Evolutionary conservation across 2,329 filamentous ascomycete genomes (phyloP), one percentile per base, ranked within the genome.

Genomic region (Dothideomycetidae sp.): DNA sequence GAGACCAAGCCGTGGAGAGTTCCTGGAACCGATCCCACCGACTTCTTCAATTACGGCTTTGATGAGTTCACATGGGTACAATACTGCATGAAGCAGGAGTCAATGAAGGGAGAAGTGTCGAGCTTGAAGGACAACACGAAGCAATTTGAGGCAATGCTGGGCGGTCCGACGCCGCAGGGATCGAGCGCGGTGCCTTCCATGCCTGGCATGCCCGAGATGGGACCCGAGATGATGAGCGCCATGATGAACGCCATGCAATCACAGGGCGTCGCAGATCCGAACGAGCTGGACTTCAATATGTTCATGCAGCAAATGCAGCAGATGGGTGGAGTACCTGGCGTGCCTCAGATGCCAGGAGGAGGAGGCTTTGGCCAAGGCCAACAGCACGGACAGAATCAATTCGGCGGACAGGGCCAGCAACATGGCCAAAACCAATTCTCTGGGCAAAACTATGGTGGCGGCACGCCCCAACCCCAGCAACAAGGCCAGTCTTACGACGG

Each of bases 21-120:
- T 46, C 90, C 90, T 0, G 90, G 90, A 32, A 86, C 88, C 9
- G 90, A 98, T 52, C 75, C 93, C 38, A 90, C 81, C 42, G 90
- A 98, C 57, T 96, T 93, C 62, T 96, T 96, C 72, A 96, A 96
- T 65, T 96, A 96, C 60, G 88, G 88, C 41, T 96, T 96, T 54
- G 88, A 96, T 61, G 88, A 96, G 59, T 96, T 94, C 59, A 93
- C 86, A 1, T 98, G 90, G 90, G 81, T 86, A 4, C 73, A 86
- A 37, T 98, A 98, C 57, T 85, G 86, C 19, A 68, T 84, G 42
- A 92, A 93, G 53, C 90, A 96, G 57, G 77, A 90, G 47, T 68
- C 67, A 15, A 68, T 94, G 51, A 73, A 81, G 12, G 74, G 74
- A 46, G 82, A 88, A 48, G 83, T 84, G 48, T 73, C 73, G 40